Base-by-base conservation (phyloP, 805 yeast species). In the Suhomyces prunicola region DNA sequence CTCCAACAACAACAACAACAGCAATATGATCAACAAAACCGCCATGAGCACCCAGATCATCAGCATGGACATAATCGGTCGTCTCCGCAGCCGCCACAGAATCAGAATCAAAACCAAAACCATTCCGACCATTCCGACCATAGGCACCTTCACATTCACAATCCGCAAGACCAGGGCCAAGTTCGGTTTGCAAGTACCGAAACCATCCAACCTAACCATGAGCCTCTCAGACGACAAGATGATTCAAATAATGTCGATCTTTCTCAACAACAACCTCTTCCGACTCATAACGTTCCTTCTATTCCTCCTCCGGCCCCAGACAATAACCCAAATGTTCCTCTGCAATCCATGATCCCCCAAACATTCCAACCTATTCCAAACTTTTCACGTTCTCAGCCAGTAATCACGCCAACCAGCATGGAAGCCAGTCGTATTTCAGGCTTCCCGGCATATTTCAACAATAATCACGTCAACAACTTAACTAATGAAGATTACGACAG, bases 401-500 rank as follows among this genome's bases (percentile, higher is more conserved):
- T 51, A 35, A n/a, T 46, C 19, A 44, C 52, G 5, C 26, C 55
- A 5, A 42, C 52, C n/a, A 47, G 48, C 31, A 42, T 49, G 13
- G 55, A 49, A 27, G 35, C 52, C 13, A 41, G 52, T 22, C 24
- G 33, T 13, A 49, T 49, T n/a, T 46, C 44, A 26, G 52, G 56
- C 10, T 53, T 51, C 31, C 56, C 61, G 8, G 47, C 63, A 2
- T 66, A 61, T 47, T 65, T 63, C 56, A 60, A 62, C 53, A 60
- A 57, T 17, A 54, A 52, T 39, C 65, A 58, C 49, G 44, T 64
- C 26, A 60, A 59, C 53, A 66, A 59, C 51, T 62, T 73, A 47
- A 71, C 71, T 36, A 64, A 66, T 54, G 78, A 74, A 46, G 79
- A 75, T 54, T 73, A 69, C 57, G 78, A 74, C 29, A 70, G 60